Base-by-base conservation (phyloP, 2,329 filamentous ascomycete genomes). In the Aureobasidium sp. region DNA sequence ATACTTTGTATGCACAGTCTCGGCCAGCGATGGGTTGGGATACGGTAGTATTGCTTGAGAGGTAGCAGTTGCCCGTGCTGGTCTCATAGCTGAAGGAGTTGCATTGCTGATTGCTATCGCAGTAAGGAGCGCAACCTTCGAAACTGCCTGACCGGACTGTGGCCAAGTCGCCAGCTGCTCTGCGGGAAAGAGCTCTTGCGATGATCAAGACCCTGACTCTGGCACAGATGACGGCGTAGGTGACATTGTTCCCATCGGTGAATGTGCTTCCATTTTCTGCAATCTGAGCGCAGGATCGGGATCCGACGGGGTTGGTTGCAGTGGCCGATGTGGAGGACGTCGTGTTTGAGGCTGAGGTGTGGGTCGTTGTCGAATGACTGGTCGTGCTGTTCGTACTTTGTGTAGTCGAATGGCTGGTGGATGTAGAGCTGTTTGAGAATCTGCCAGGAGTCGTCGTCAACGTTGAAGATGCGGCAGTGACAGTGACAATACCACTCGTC, bases 121-220 rank as follows among this genome's bases (percentile, higher is more conserved):
- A 56, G 19, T 53, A 49, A 22, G 41, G 54, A n/a, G 51, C 41
- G 39, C 54, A 56, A 12, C 42, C 49, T 21, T 56, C 54, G 8
- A 53, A 56, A 37, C 49, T 53, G 24, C 42, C 45, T 22, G 51
- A 52, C 7, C 44, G 47, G 6, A 49, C 51, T 1, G 32, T 32
- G 25, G 19, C 41, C 2, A 56, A 10, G 25, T 51, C 44, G 7
- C 30, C 27, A 10, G 42, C 14, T 6, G 27, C 25, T 25, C 25
- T 27, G 17, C 14, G 16, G 16, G 34, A 21, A 12, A 39, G 6
- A 6, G 16, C 11, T 1, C 4, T 2, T 5, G 11, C 11, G 6
- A 8, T 8, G 4, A 32, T 14, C 7, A 32, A 19, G 24, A 16
- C 21, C 4, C 24, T 39, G 3, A 25, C 35, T 3, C 44, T 27